Percentiles rank a stretch among this genome's conserved stretches.
Conservation (phyloP, 2,329 filamentous ascomycete species). For the Thermoascus crustaceus region DNA sequence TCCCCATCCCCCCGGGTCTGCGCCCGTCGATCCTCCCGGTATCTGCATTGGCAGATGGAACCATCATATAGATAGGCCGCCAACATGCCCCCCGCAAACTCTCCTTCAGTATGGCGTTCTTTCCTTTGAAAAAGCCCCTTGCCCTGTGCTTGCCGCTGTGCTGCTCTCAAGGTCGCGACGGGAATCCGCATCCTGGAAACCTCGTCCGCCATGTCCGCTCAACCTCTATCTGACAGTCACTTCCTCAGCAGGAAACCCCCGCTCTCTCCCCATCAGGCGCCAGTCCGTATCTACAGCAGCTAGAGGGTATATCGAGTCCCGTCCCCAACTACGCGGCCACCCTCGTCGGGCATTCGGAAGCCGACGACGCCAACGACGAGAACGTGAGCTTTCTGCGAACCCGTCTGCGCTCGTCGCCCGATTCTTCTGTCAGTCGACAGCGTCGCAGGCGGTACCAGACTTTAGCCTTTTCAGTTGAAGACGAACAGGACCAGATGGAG, state of each 20-base stretch:
- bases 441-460: constrained; percentile 25
- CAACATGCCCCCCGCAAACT: constrained; percentile 37
- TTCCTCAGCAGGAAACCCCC: constrained; percentile 20
- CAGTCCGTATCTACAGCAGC: constrained; percentile 39
- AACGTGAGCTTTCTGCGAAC: constrained; percentile 46
- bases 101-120: constrained; percentile 31
- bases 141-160: constrained; percentile 4
- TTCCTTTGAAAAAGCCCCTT: constrained; percentile 9
- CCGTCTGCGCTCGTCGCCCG: constrained; percentile 21
- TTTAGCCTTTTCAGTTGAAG: constrained; percentile 15
- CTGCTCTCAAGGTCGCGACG: background rate
- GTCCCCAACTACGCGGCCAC: constrained; percentile 45
- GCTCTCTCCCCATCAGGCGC: constrained; percentile 17
- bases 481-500: constrained; percentile 29
- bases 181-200: background rate
- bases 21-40: constrained; percentile 1
- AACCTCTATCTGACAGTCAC: constrained; percentile 9
- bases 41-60: constrained; percentile 6
- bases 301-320: constrained; percentile 41
- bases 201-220: constrained; percentile 1
- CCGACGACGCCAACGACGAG: constrained; percentile 39
- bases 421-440: constrained; percentile 22
- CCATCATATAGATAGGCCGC: constrained; percentile 1
- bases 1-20: background rate
- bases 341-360: constrained; percentile 37